phyloP scores from a whole-genome alignment of 2,329 filamentous ascomycete genomes.

The Magnaporthiopsis poae region DNA sequence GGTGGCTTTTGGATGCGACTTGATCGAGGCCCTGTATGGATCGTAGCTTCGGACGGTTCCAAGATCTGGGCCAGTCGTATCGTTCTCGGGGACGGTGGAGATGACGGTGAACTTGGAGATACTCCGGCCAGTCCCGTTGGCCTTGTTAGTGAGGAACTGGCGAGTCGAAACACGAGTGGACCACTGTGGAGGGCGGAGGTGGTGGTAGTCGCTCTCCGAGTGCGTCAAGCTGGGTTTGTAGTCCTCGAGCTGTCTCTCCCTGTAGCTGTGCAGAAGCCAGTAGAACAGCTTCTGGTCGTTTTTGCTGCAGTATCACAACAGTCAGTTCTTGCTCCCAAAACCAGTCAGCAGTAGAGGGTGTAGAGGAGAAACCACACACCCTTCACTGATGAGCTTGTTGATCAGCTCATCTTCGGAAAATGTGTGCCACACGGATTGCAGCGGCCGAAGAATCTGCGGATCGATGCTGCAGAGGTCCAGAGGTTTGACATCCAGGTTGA shows the following conservation, averaged over 20 bases:
- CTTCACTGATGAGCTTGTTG: constrained; percentile 53
- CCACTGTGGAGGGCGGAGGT: constrained; percentile 51
- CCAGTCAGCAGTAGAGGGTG: constrained; percentile 6
- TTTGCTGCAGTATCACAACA: constrained; percentile 35
- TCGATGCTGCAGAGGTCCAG: constrained; percentile 61
- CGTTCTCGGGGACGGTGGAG: constrained; percentile 46
- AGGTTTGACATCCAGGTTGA: constrained; percentile 41
- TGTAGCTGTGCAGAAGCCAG: constrained; percentile 69
- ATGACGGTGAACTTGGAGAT: constrained; percentile 57
- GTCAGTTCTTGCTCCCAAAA: background rate
- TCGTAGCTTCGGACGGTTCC: constrained; percentile 62
- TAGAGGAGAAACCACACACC: constrained; percentile 37
- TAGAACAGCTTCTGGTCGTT: constrained; percentile 96
- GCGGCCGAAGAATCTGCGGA: constrained; percentile 68
- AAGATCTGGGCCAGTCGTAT: constrained; percentile 24
- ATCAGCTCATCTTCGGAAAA: constrained; percentile 64
- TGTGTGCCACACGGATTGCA: constrained; percentile 86
- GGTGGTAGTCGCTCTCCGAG: constrained; percentile 85
- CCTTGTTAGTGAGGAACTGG: constrained; percentile 41
- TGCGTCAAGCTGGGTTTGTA: constrained; percentile 73
- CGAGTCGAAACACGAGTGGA: constrained; percentile 53
- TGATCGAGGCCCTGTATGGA: constrained; percentile 64
- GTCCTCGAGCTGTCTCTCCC: constrained; percentile 76
- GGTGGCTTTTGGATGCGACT: constrained; percentile 39
- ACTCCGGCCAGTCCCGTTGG: constrained; percentile 40